These are phyloP conservation scores for Colletotrichum kahawae DNA, from an alignment of 2,329 filamentous ascomycete species.

Conservation along the genomic window DNA sequence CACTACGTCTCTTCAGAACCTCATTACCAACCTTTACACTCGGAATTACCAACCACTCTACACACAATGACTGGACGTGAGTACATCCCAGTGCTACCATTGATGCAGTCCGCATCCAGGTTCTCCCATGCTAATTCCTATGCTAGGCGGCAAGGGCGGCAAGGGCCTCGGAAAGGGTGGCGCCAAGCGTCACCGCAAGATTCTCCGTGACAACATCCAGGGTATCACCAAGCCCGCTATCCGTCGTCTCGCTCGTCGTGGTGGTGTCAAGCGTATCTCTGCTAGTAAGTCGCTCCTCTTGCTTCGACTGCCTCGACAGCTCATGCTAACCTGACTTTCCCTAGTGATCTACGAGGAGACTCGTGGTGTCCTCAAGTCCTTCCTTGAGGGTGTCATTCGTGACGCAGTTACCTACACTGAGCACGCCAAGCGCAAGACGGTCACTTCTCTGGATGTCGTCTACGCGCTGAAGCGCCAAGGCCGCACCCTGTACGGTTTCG, in stretches of 20 bases:
- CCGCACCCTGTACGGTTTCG: slow-evolving; percentile 86
- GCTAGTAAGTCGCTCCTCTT: slow-evolving; percentile 67
- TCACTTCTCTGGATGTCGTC: slow-evolving; percentile 72
- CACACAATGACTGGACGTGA: slow-evolving; percentile 75
- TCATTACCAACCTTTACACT: not conserved
- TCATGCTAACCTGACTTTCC: slow-evolving; percentile 19
- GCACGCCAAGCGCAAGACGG: slow-evolving; percentile 83
- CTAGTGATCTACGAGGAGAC: slow-evolving; percentile 81
- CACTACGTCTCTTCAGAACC: not conserved
- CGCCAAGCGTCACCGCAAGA: slow-evolving; percentile 99
- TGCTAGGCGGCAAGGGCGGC: slow-evolving; percentile 86
- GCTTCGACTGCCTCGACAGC: not conserved
- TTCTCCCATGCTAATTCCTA: not conserved
- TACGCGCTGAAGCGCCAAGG: slow-evolving; percentile 73
- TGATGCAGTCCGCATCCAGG: not conserved
- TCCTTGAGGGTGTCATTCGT: slow-evolving; percentile 78
- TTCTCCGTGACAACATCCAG: slow-evolving; percentile 99
- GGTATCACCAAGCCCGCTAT: slow-evolving; percentile 99
- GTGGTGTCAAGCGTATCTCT: slow-evolving; percentile 99
- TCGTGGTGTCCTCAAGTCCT: slow-evolving; percentile 78
- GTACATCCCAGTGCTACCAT: slow-evolving; percentile 36
- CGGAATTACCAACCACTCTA: not conserved
- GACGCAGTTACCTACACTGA: slow-evolving; percentile 81
- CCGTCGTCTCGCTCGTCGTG: slow-evolving; percentile 97
- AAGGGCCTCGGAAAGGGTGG: slow-evolving; percentile 98